Evolutionary conservation across 2,329 filamentous ascomycete genomes (phyloP).

Genomic region (Penicillium sp.): DNA sequence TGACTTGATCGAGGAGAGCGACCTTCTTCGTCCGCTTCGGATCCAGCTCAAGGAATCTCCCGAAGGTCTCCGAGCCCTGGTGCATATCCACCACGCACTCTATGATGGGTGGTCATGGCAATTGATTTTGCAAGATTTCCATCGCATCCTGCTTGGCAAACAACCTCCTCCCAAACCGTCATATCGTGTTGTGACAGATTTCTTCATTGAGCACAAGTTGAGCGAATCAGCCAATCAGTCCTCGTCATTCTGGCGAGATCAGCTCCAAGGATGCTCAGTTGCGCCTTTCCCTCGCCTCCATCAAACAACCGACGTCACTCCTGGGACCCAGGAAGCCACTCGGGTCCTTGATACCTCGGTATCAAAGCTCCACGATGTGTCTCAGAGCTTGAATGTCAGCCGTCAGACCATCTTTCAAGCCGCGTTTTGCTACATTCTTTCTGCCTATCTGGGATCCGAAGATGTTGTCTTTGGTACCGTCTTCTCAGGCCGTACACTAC

Average conservation of each 20-base stretch:
- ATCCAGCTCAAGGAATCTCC: slow-evolving; percentile 49
- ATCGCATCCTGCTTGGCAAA: slow-evolving; percentile 42
- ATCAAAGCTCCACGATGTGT: slow-evolving; percentile 31
- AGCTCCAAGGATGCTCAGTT: slow-evolving; percentile 55
- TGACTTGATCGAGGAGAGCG: slow-evolving; percentile 27
- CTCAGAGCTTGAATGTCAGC: slow-evolving; percentile 47
- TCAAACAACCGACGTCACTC: slow-evolving; percentile 28
- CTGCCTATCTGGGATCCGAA: slow-evolving; percentile 55
- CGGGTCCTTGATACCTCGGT: slow-evolving; percentile 35
- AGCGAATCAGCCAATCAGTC: slow-evolving; percentile 38
- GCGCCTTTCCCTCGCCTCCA: slow-evolving; percentile 55
- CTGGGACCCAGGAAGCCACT: slow-evolving; percentile 24
- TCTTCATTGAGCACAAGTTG: slow-evolving; percentile 36
- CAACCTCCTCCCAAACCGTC: slow-evolving; percentile 45
- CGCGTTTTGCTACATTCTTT: slow-evolving; percentile 60
- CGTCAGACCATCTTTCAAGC: slow-evolving; percentile 71
- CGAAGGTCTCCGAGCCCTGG: slow-evolving; percentile 28
- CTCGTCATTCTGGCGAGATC: slow-evolving; percentile 63
- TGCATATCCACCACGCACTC: slow-evolving; percentile 72
- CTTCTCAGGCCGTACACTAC: slow-evolving; percentile 72
- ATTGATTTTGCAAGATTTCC: slow-evolving; percentile 63
- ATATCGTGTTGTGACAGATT: slow-evolving; percentile 56
- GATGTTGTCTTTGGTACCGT: slow-evolving; percentile 74
- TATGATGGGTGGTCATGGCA: slow-evolving; percentile 96
- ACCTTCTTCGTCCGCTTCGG: slow-evolving; percentile 54